Evolutionary conservation across 805 yeast species (phyloP).

Genomic region (Vanderwaltozyma yarrowii): DNA sequence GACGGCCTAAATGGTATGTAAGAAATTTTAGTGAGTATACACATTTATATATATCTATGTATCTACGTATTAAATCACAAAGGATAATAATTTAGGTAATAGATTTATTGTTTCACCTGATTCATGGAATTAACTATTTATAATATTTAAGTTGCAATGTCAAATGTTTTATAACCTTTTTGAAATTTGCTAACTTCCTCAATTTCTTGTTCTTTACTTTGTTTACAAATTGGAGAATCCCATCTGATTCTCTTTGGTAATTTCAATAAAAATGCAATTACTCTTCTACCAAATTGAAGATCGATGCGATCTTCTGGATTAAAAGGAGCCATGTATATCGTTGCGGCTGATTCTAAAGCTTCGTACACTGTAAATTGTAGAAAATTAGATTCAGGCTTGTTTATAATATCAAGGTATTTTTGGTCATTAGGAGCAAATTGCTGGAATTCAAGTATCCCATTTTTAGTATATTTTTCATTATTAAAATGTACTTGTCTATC

Average conservation of each 20-base stretch:
- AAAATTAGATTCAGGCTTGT: conserved; percentile 25
- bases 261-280: conserved; percentile 52
- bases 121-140: too few species aligned
- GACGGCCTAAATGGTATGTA: conserved; percentile 17
- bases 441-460: conserved; percentile 36
- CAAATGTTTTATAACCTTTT: conserved; percentile 40
- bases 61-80: not conserved
- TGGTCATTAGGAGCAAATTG: conserved; percentile 23
- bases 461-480: conserved; percentile 37
- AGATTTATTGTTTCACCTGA: too few species aligned
- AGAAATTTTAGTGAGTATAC: not conserved
- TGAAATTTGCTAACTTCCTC: conserved; percentile 57
- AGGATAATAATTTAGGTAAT: too few species aligned
- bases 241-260: conserved; percentile 58
- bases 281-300: conserved; percentile 76
- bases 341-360: conserved; percentile 21
- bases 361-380: conserved; percentile 29
- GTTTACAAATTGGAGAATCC: conserved; percentile 55
- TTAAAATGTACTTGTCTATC: conserved; percentile 36
- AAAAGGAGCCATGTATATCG: conserved; percentile 26
- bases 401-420: conserved; percentile 20
- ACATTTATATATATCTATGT: not conserved
- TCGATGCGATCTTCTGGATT: conserved; percentile 40
- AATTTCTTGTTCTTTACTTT: conserved; percentile 50
- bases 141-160: conserved; percentile 28